Evolutionary conservation across 495 filamentous ascomycete genomes (phyloP).

Genomic region (Hypoxylon fragiforme): DNA sequence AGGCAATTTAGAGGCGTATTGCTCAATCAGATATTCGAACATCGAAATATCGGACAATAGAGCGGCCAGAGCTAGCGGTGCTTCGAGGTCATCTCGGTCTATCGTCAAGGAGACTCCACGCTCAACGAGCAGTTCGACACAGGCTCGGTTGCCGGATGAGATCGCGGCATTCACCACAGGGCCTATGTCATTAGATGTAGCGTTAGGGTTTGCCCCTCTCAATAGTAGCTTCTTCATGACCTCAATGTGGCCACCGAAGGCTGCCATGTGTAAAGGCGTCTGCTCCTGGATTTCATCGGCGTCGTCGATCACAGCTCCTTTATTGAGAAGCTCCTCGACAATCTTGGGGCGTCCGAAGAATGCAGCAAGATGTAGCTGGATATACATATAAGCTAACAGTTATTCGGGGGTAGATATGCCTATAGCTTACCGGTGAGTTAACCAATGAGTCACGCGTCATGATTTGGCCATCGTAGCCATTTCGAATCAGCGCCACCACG

Average conservation of each 20-base stretch:
- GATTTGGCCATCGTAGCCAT: constrained; percentile 37
- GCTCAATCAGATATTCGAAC: constrained; percentile 38
- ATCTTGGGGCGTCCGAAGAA: constrained; percentile 38
- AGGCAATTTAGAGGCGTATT: constrained; percentile 34
- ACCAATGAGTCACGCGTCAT: constrained; percentile 29
- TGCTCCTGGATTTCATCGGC: constrained; percentile 28
- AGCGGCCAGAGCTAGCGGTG: constrained; percentile 38
- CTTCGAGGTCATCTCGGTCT: constrained; percentile 27
- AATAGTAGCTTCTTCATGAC: constrained; percentile 41
- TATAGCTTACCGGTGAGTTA: constrained; percentile 29
- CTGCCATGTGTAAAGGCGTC: constrained; percentile 44
- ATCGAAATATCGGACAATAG: constrained; percentile 37
- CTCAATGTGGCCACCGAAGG: constrained; percentile 36
- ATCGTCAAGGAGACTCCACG: constrained; percentile 32
- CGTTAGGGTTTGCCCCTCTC: constrained; percentile 39
- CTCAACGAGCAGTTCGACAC: constrained; percentile 41
- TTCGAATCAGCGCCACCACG: constrained; percentile 34
- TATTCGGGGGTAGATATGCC: background rate
- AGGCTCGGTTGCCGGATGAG: constrained; percentile 36
- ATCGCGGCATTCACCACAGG: constrained; percentile 43
- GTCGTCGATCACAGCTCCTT: constrained; percentile 40
- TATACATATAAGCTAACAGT: background rate
- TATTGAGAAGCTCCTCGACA: constrained; percentile 39
- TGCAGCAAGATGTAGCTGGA: constrained; percentile 41
- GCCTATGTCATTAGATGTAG: constrained; percentile 33